A percentile compares a stretch with the other conserved stretches of the same genome.
phyloP scores from a whole-genome alignment of 1,284 basidiomycete genomes.

The Ganoderma resinaceum region DNA sequence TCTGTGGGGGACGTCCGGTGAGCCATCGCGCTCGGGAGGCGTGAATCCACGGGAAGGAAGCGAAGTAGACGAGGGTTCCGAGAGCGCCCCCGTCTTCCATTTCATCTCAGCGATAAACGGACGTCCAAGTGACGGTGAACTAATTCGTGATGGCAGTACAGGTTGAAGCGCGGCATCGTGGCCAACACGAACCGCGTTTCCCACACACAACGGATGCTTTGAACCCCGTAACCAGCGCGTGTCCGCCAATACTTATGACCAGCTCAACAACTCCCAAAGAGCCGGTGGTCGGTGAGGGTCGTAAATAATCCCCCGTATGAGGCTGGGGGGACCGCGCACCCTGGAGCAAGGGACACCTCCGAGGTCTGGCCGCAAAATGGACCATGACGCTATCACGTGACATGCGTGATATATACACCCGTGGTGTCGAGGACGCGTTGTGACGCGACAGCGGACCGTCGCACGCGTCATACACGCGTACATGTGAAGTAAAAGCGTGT shows the following conservation, averaged over 20 bases:
- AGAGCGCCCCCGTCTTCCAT: background rate
- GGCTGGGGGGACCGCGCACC: background rate
- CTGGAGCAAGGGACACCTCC: background rate
- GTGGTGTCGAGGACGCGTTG: slow-evolving; percentile 32
- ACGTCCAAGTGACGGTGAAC: background rate
- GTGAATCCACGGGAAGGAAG: background rate
- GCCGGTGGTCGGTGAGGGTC: background rate
- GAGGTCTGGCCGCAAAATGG: slow-evolving; percentile 6
- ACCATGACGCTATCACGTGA: slow-evolving; percentile 36
- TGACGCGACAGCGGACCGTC: slow-evolving; percentile 33
- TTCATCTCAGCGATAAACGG: background rate
- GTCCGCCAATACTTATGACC: background rate
- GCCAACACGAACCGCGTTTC: background rate
- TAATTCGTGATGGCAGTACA: background rate
- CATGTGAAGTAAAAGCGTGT: slow-evolving; percentile 9
- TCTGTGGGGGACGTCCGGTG: slow-evolving; percentile 52
- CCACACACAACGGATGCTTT: background rate
- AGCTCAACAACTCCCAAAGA: background rate
- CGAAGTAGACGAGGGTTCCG: background rate
- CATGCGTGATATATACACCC: slow-evolving; percentile 19
- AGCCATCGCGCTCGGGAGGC: background rate
- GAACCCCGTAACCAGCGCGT: background rate
- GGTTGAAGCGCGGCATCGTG: background rate
- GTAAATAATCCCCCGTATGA: background rate
- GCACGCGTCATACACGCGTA: slow-evolving; percentile 38